Evolutionary conservation across 495 filamentous ascomycete genomes (phyloP).

Genomic region (Aspergillus diversus): DNA sequence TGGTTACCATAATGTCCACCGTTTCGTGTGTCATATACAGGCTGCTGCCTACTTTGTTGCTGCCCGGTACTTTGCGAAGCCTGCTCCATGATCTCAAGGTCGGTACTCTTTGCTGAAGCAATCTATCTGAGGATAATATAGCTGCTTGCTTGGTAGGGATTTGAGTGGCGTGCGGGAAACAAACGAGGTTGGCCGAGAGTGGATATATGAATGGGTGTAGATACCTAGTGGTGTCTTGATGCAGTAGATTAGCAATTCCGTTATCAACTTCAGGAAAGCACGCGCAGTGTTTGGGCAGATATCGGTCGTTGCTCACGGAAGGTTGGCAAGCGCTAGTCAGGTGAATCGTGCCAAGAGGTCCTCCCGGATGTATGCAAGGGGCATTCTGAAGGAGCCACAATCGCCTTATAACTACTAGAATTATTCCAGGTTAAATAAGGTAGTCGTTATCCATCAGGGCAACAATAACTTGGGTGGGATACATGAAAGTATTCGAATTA

Average conservation of each 20-base stretch:
- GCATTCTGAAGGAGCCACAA: background rate
- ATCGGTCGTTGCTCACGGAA: background rate
- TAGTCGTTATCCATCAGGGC: no score
- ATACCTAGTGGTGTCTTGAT: no score
- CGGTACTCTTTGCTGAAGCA: background rate
- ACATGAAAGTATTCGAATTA: no score
- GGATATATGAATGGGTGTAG: no score
- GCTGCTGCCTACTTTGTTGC: conserved; percentile 61
- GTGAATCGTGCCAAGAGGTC: background rate
- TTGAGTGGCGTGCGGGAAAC: background rate
- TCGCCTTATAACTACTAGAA: background rate
- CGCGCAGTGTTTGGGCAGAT: background rate
- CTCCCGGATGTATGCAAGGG: background rate
- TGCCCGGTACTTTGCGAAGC: conserved; percentile 55
- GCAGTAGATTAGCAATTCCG: no score
- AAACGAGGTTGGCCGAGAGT: no score
- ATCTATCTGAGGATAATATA: background rate
- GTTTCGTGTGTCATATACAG: conserved; percentile 76
- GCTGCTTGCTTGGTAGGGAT: background rate
- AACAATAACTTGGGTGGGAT: no score
- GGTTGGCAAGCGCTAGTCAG: conserved; percentile 1
- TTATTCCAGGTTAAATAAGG: no score
- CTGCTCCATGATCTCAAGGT: conserved; percentile 56
- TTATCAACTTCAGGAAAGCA: no score
- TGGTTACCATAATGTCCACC: conserved; percentile 85